A percentile compares a stretch with the other conserved stretches of the same genome.
Evolutionary conservation across 768 basidiomycete species (phyloP).

Genomic region (Lactarius psammicola): DNA sequence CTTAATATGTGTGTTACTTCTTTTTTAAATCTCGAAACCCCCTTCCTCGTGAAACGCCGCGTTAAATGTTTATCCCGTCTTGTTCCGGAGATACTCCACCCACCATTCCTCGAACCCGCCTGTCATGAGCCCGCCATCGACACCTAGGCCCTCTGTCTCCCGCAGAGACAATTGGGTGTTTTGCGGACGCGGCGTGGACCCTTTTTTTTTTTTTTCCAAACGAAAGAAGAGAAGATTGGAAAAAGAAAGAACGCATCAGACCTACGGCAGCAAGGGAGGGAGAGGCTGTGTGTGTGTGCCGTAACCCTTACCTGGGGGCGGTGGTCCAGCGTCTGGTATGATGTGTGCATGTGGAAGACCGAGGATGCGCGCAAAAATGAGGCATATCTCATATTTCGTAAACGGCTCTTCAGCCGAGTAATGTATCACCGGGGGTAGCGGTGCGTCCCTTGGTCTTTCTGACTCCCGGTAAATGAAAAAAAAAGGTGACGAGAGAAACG

Average conservation of each 20-base stretch:
- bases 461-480: constrained; percentile 2
- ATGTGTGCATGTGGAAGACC: constrained; percentile 72
- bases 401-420: constrained; percentile 79
- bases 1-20: not conserved
- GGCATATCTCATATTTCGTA: constrained; percentile 93
- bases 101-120: constrained; percentile 87
- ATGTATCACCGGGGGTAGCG: constrained; percentile 75
- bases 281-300: not conserved
- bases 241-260: not conserved
- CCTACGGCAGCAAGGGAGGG: not conserved
- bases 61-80: constrained; percentile 1
- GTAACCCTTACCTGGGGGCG: constrained; percentile 33
- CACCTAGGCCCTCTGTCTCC: constrained; percentile 64
- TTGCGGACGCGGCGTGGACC: constrained; percentile 71
- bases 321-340: constrained; percentile 65
- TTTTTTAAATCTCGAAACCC: not conserved
- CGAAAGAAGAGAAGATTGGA: not conserved
- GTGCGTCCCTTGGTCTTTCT: constrained; percentile 38
- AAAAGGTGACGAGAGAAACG: constrained; percentile 5
- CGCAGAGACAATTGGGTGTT: constrained; percentile 77
- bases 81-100: constrained; percentile 42
- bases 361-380: constrained; percentile 71
- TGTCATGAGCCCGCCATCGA: constrained; percentile 54
- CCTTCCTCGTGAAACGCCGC: not conserved
- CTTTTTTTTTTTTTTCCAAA: constrained; percentile 33